Evolutionary conservation across 306 rosid species (phyloP), one percentile per base, ranked within the genome.

Genomic region (Castanea mollissima): DNA sequence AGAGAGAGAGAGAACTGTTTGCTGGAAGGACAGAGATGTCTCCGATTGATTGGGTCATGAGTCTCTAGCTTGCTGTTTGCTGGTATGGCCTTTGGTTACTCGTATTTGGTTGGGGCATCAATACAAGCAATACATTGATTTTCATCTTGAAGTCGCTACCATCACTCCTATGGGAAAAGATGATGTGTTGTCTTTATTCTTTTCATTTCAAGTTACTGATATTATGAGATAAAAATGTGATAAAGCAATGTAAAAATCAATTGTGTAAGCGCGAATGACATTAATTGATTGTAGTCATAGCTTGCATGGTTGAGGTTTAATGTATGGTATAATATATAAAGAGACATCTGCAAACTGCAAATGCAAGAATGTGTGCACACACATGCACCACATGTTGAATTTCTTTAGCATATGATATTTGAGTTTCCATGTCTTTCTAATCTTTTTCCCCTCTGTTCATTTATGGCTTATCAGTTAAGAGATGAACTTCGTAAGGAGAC

Each of bases 401-500:
- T 15, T 76, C 21, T 55, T 12, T 32, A 20, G 18, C 32, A 15
- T 34, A 5, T 54, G 44, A 68, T 68, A 13, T 19, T 74, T 58
- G 5, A 1, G 23, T 46, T 60, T 1, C 1, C 52, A 27, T 65
- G 35, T 67, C 6, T 35, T 35, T 73, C 75, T 32, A 74, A n/a
- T 34, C 13, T 16, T 3, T 67, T 67, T 18, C 25, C 25, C 1
- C 8, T 62, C 1, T 5, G 12, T 35, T 14, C 16, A 65, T 69
- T 8, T 32, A 2, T 27, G 75, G 56, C 18, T 68, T 31, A 74
- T 25, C 88, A 88, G 92, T 38, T 86, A 35, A 77, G 62, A 62
- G 92, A 90, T 55, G 99, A 96, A 79, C 93, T 93, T 65, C 80
- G 83, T 65, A 87, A 88, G 85, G 96, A 90, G 85, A 55, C 72